Percentiles rank a stretch among this genome's conserved stretches.
Conservation (phyloP, 768 basidiomycete species). For the Cyclocybe cylindracea region DNA sequence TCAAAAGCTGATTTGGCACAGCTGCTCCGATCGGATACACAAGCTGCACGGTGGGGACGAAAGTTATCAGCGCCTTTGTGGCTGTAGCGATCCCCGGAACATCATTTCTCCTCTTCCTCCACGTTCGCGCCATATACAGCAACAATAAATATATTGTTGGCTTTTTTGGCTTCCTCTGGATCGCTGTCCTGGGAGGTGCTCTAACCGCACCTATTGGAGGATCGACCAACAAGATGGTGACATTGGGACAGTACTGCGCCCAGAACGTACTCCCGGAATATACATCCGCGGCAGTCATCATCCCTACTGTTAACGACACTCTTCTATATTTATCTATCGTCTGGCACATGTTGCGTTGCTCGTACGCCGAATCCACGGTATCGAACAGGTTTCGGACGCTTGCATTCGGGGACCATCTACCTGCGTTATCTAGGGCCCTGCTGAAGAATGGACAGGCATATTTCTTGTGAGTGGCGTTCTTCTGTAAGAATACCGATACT, state of each 20-base stretch:
- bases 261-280: neutral
- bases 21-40: too few relatives aligned
- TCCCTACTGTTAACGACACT: constrained; percentile 25
- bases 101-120: constrained; percentile 5
- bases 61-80: too few relatives aligned
- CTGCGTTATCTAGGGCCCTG: constrained; percentile 22
- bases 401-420: constrained; percentile 20
- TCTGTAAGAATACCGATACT: too few relatives aligned
- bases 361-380: neutral
- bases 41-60: too few relatives aligned
- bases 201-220: neutral
- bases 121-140: neutral
- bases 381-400: constrained; percentile 4
- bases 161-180: constrained; percentile 5
- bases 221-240: neutral
- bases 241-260: constrained; percentile 6
- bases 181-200: constrained; percentile 1
- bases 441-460: constrained; percentile 32
- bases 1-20: too few relatives aligned
- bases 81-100: neutral
- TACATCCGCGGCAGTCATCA: constrained; percentile 11
- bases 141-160: neutral
- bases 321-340: constrained; percentile 30
- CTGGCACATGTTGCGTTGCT: constrained; percentile 16
- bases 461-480: constrained; percentile 25